Percentiles rank a stretch among this genome's conserved stretches.
phyloP scores from a whole-genome alignment of 1,139 yeast genomes.

The Yamadazyma sp. region DNA sequence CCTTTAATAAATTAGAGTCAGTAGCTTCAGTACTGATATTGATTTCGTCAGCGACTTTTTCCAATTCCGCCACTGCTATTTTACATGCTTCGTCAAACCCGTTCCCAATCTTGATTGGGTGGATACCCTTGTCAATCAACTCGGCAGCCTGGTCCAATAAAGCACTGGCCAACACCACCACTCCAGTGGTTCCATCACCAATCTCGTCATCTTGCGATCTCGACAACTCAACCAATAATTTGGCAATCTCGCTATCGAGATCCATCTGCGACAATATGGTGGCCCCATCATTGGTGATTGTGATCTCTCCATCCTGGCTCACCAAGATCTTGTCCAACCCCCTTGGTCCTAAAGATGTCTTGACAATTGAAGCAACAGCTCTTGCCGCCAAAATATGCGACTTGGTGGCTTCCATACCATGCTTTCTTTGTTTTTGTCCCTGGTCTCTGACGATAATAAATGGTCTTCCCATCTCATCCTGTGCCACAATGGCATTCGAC shows the following conservation, averaged over 20 bases:
- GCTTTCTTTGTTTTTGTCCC: constrained; percentile 87
- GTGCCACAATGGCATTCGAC: constrained; percentile 97
- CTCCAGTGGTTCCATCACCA: constrained; percentile 99
- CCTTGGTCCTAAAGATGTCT: constrained; percentile 93
- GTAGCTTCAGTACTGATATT: constrained; percentile 47
- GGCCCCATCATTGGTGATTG: constrained; percentile 98
- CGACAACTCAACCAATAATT: constrained; percentile 88
- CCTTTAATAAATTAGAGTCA: constrained; percentile 66
- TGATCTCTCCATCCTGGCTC: constrained; percentile 93
- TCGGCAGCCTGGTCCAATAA: constrained; percentile 92
- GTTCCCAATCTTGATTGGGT: constrained; percentile 94
- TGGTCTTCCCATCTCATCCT: constrained; percentile 99
- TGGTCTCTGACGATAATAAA: constrained; percentile 97
- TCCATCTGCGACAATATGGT: constrained; percentile 96
- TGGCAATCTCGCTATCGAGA: constrained; percentile 93
- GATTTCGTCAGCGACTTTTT: constrained; percentile 67
- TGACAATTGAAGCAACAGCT: constrained; percentile 89
- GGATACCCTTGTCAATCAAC: constrained; percentile 93
- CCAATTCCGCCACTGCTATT: constrained; percentile 78
- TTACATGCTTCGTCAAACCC: constrained; percentile 98
- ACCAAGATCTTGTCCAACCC: constrained; percentile 96
- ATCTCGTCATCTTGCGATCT: constrained; percentile 97
- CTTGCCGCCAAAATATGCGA: constrained; percentile 95
- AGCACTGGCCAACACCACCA: constrained; percentile 94
- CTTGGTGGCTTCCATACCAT: constrained; percentile 93